Evolutionary conservation across 164 flowering plant species (phyloP), one percentile per base, ranked within the genome.

Genomic region (Kingdonia uniflora): DNA sequence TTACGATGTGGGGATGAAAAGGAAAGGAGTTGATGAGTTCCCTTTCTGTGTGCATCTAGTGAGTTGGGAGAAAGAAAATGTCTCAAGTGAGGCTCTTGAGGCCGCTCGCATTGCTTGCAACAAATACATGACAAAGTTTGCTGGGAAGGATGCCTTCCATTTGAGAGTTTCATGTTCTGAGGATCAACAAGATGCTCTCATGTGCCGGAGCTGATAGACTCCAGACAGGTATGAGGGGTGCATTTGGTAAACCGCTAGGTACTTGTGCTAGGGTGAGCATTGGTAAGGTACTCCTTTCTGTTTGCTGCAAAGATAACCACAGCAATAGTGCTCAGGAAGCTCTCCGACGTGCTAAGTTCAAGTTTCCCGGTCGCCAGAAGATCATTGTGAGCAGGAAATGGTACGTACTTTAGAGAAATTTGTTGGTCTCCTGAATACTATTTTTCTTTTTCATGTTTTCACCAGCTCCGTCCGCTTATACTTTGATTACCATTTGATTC

Each of bases 131-230:
- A 62, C 78, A 2, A 80, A 80, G 62, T 75, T 55, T 68, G 85
- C 85, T 46, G 82, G 85, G 5, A 80, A 80, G 60, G 85, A 80
- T 59, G 76, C 82, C 6, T 80, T 80, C 75, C 85, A 80, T 50
- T 60, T 80, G 55, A 60, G 85, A 35, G 82, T 80, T 80, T 74
- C 85, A 80, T 70, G 85, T 80, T 26, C 45, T 80, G 59, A 71
- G 85, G 0, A 80, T 80, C 71, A 77, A 77, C 75, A 80, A 80
- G 66, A 80, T 80, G 85, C 78, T 80, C 49, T 80, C 85, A 1
- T 80, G 85, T 68, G 85, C 85, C 45, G 85, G 85, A 45, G 85
- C 85, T 64, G 82, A 77, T 75, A 73, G 85, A 66, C 82, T 80
- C 52, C 85, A 80, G 54, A 80, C 85, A 41, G 85, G 85, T 12